These are phyloP conservation scores for Microsporum ferrugineum DNA, from an alignment of 2,329 filamentous ascomycete genomes.

Conservation along the genomic window DNA sequence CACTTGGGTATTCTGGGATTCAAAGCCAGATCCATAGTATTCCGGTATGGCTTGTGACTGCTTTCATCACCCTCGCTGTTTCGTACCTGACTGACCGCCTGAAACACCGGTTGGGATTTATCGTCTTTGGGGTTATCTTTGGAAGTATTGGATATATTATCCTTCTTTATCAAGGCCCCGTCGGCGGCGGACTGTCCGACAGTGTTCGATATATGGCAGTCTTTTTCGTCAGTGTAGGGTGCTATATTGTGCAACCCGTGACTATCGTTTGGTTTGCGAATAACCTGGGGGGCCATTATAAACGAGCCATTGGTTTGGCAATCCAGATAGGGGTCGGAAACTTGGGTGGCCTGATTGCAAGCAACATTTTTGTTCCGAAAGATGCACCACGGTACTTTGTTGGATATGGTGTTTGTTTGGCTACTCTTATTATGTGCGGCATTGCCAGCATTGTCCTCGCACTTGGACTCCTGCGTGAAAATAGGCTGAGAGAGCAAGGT, in stretches of 20 bases:
- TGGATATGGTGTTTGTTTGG: slow-evolving; percentile 14
- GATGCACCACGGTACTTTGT: not conserved
- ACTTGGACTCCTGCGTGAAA: slow-evolving; percentile 20
- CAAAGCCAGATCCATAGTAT: slow-evolving; percentile 32
- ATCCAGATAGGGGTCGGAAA: slow-evolving; percentile 49
- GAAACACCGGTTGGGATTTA: slow-evolving; percentile 23
- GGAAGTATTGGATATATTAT: slow-evolving; percentile 29
- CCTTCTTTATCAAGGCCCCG: slow-evolving; percentile 20
- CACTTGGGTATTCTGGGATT: slow-evolving; percentile 26
- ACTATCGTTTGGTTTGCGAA: slow-evolving; percentile 42
- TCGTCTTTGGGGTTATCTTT: slow-evolving; percentile 22
- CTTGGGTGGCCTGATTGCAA: slow-evolving; percentile 8
- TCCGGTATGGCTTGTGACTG: slow-evolving; percentile 18
- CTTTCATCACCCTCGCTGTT: slow-evolving; percentile 17
- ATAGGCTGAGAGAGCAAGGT: slow-evolving; percentile 21
- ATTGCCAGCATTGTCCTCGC: slow-evolving; percentile 19
- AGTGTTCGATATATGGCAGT: slow-evolving; percentile 28
- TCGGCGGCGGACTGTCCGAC: slow-evolving; percentile 11
- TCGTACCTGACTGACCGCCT: slow-evolving; percentile 26
- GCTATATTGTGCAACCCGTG: slow-evolving; percentile 27
- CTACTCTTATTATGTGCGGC: slow-evolving; percentile 21
- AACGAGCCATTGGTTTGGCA: slow-evolving; percentile 46
- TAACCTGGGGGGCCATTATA: slow-evolving; percentile 41
- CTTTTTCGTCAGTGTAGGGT: slow-evolving; percentile 27
- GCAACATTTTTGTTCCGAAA: slow-evolving; percentile 8